A percentile compares a stretch with the other conserved stretches of the same genome.
These are phyloP conservation scores for Dactylella cylindrospora DNA, from an alignment of 2,329 filamentous ascomycete genomes.

Conservation along the genomic window DNA sequence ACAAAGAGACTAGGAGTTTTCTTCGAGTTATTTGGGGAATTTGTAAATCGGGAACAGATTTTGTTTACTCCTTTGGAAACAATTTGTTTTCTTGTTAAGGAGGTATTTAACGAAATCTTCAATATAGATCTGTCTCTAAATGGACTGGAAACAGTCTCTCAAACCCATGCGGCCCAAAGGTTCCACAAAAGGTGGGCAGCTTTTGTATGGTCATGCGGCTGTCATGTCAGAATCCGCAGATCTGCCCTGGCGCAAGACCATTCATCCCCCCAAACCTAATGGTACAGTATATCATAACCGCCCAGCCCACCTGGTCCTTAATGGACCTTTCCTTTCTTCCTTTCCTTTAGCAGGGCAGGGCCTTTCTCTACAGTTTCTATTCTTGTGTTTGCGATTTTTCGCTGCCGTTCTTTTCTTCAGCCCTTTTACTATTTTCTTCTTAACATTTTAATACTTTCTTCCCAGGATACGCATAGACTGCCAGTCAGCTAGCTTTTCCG, in stretches of 20 bases:
- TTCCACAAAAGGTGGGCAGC: conserved; percentile 17
- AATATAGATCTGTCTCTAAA: conserved; percentile 25
- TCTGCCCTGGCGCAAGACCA: conserved; percentile 27
- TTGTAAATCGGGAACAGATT: conserved; percentile 6
- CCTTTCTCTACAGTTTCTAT: no score
- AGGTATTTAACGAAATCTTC: conserved; percentile 20
- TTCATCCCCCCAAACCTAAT: not conserved
- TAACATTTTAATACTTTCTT: conserved; percentile 5
- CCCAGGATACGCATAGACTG: conserved; percentile 22
- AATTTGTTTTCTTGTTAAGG: no score
- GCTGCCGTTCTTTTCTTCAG: conserved; percentile 39
- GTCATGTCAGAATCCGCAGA: conserved; percentile 33
- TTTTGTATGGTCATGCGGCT: conserved; percentile 5
- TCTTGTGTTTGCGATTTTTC: conserved; percentile 21
- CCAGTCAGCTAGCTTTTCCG: conserved; percentile 27
- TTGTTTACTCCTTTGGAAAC: conserved; percentile 11
- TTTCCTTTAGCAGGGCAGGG: conserved; percentile 25
- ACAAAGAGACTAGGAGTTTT: no score
- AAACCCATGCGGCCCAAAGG: conserved; percentile 6
- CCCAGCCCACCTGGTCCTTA: conserved; percentile 11
- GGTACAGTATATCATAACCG: conserved; percentile 35
- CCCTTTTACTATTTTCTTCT: conserved; percentile 22
- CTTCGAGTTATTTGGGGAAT: not conserved
- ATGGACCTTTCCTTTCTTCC: conserved; percentile 1
- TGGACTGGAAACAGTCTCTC: conserved; percentile 8